A percentile compares a stretch with the other conserved stretches of the same genome.
phyloP scores from a whole-genome alignment of 2,329 filamentous ascomycete species.

The Chrysosporium queenslandicum region DNA sequence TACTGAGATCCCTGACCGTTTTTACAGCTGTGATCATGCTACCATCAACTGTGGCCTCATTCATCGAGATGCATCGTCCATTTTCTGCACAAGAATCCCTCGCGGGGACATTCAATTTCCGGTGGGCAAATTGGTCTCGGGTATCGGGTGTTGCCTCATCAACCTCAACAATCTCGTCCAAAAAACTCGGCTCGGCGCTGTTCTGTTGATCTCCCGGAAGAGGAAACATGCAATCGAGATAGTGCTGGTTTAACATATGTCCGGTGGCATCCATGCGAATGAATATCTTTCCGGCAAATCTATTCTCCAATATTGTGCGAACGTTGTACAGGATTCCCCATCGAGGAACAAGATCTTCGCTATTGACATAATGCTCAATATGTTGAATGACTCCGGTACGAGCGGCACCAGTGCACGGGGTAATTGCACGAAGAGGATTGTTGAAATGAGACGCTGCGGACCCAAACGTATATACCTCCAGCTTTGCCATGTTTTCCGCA shows the following conservation, averaged over 20 bases:
- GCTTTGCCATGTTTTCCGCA: conserved; percentile 53
- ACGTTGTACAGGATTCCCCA: conserved; percentile 65
- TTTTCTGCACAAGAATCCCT: not conserved
- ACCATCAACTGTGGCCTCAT: not conserved
- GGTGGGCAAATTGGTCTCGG: conserved; percentile 4
- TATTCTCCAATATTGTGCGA: conserved; percentile 39
- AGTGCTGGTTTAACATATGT: conserved; percentile 39
- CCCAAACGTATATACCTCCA: conserved; percentile 69
- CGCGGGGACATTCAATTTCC: not conserved
- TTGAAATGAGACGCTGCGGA: conserved; percentile 75
- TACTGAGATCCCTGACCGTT: conserved; percentile 17
- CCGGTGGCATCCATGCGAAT: conserved; percentile 32
- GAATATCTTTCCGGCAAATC: conserved; percentile 43
- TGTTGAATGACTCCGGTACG: conserved; percentile 48
- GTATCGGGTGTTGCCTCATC: conserved; percentile 7
- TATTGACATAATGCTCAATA: conserved; percentile 73
- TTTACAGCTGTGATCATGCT: conserved; percentile 2
- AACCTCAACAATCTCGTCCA: conserved; percentile 14
- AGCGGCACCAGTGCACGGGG: conserved; percentile 24
- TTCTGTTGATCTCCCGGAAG: conserved; percentile 15
- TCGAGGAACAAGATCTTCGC: conserved; percentile 60
- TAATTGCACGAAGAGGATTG: conserved; percentile 52
- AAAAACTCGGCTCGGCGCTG: conserved; percentile 6
- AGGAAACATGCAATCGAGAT: conserved; percentile 37
- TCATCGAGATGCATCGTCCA: not conserved